Evolutionary conservation across 2,329 filamentous ascomycete genomes (phyloP).

Genomic region (Cladobotryum protrusum): DNA sequence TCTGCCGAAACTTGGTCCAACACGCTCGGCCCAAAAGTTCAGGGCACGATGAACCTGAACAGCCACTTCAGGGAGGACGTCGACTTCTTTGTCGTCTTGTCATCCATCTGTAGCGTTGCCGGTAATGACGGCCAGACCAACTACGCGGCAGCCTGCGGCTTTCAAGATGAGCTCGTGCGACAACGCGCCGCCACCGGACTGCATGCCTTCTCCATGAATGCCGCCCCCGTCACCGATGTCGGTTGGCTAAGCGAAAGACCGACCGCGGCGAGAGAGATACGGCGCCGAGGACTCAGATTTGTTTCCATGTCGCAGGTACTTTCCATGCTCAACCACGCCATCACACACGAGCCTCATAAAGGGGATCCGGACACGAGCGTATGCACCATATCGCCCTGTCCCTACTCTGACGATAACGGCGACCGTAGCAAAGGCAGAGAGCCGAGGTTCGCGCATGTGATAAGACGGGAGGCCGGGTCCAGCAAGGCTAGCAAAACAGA

Average conservation of each 20-base stretch:
- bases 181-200: constrained; percentile 20
- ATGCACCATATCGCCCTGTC: too few relatives aligned
- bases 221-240: constrained; percentile 29
- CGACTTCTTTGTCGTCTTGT: constrained; percentile 26
- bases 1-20: too few relatives aligned
- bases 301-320: too few relatives aligned
- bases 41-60: constrained; percentile 22
- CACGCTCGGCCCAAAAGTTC: constrained; percentile 19
- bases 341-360: too few relatives aligned
- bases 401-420: too few relatives aligned
- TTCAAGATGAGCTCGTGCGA: constrained; percentile 28
- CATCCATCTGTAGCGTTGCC: constrained; percentile 21
- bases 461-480: neutral
- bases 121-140: constrained; percentile 26
- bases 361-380: too few relatives aligned
- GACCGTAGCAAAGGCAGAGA: too few relatives aligned
- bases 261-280: too few relatives aligned
- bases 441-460: too few relatives aligned
- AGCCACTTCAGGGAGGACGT: constrained; percentile 14
- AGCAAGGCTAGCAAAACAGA: neutral
- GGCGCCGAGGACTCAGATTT: too few relatives aligned
- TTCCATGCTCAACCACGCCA: too few relatives aligned
- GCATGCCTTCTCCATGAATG: constrained; percentile 20
- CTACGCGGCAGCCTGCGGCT: constrained; percentile 26
- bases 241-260: constrained; percentile 16